A percentile compares a stretch with the other conserved stretches of the same genome.
phyloP scores from a whole-genome alignment of 108 stramenopile genomes.

The Cyclostephanos tholiformis region DNA sequence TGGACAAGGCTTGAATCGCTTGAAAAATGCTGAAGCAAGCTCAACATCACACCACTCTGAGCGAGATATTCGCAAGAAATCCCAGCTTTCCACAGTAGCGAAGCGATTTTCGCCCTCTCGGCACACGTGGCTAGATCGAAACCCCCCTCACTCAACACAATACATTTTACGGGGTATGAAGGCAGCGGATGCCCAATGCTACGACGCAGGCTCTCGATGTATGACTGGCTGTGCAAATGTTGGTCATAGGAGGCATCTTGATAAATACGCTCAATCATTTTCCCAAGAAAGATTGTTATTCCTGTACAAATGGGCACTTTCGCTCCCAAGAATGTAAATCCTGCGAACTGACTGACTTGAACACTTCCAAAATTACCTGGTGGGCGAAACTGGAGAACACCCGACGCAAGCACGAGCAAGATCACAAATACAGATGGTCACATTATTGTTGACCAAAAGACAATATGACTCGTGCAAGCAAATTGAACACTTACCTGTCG shows the following conservation, averaged over 20 bases:
- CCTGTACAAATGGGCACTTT: conserved; percentile 70
- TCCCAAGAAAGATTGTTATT: conserved; percentile 64
- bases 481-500: conserved; percentile 10
- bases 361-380: conserved; percentile 78
- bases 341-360: conserved; percentile 55
- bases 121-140: conserved; percentile 52
- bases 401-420: not conserved
- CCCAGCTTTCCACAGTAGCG: conserved; percentile 66
- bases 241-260: conserved; percentile 39
- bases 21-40: conserved; percentile 47
- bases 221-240: conserved; percentile 31
- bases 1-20: conserved; percentile 25
- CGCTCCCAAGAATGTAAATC: conserved; percentile 18
- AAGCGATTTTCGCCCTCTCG: conserved; percentile 65
- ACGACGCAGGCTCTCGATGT: conserved; percentile 47
- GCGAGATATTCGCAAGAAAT: conserved; percentile 79
- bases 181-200: conserved; percentile 65
- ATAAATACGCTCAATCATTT: conserved; percentile 71
- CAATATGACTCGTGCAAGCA: not conserved
- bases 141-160: conserved; percentile 68
- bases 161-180: conserved; percentile 49
- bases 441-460: conserved; percentile 3
- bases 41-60: conserved; percentile 68
- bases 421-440: not conserved
- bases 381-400: conserved; percentile 57